Evolutionary conservation across 202 grass and related monocot species (phyloP).

Genomic region (Setaria italica): DNA sequence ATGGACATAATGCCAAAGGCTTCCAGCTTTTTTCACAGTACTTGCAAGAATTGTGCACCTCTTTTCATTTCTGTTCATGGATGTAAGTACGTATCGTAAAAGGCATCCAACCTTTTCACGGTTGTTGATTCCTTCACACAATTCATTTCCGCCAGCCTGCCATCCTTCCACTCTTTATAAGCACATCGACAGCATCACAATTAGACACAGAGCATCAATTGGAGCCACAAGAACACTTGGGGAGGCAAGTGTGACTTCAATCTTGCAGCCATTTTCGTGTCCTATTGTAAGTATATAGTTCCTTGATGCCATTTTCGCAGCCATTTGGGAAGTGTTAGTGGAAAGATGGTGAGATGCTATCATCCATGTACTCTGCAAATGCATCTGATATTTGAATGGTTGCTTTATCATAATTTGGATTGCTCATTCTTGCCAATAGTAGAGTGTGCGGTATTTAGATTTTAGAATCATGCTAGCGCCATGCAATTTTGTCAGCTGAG

Average conservation of each 20-base stretch:
- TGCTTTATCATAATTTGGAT: conserved; percentile 13
- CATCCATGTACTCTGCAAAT: background rate
- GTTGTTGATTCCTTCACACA: conserved; percentile 46
- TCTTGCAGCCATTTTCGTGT: background rate
- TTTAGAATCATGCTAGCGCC: background rate
- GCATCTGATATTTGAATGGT: conserved; percentile 10
- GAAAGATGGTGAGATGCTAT: conserved; percentile 19
- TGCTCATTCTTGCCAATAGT: background rate
- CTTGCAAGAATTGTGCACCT: background rate
- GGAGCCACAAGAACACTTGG: conserved; percentile 19
- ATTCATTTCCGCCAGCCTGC: background rate
- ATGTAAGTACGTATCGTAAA: background rate
- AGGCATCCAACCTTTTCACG: conserved; percentile 32
- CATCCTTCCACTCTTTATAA: conserved; percentile 36
- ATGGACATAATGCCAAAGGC: background rate
- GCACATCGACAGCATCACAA: background rate
- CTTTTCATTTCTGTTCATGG: conserved; percentile 9
- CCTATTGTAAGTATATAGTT: conserved; percentile 26
- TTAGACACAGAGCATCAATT: conserved; percentile 25
- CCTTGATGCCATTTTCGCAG: background rate
- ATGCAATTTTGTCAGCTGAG: background rate
- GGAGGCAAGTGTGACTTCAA: conserved; percentile 3
- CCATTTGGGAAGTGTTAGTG: background rate
- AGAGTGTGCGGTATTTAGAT: conserved; percentile 5
- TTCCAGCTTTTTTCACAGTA: conserved; percentile 36